Conservation (phyloP, 176 grass and related monocot species). For the Oryza glaberrima region DNA sequence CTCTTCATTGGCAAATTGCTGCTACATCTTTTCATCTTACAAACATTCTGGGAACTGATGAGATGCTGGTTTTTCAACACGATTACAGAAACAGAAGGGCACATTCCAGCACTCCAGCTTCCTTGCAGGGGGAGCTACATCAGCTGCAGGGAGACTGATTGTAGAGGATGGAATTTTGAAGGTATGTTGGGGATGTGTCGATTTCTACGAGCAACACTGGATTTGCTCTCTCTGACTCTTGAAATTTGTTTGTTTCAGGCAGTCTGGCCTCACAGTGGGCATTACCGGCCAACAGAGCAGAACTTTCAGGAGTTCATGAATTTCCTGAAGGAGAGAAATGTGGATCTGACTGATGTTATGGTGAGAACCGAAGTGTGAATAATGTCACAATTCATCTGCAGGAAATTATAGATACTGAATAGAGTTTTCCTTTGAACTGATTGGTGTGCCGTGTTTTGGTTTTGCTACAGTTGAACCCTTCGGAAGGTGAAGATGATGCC, state of each 20-base stretch:
- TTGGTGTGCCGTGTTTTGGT: not conserved
- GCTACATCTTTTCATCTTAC: not conserved
- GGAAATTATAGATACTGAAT: not conserved
- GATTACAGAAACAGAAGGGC: conserved; percentile 65
- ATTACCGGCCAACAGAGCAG: conserved; percentile 69
- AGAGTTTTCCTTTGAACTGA: not conserved
- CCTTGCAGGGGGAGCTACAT: conserved; percentile 78
- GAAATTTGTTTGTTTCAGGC: conserved; percentile 40
- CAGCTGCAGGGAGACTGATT: conserved; percentile 68
- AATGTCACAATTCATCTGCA: not conserved
- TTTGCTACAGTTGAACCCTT: conserved; percentile 30
- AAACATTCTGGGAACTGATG: not conserved
- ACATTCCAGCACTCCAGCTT: conserved; percentile 88
- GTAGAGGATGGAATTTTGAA: conserved; percentile 66
- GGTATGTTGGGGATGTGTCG: conserved; percentile 22
- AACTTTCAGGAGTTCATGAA: conserved; percentile 74
- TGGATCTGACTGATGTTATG: conserved; percentile 58
- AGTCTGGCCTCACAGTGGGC: conserved; percentile 76
- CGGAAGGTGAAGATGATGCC: conserved; percentile 37
- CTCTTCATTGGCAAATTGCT: not conserved
- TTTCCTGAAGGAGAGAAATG: conserved; percentile 60
- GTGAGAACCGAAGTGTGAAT: conserved; percentile 12
- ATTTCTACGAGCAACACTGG: not conserved
- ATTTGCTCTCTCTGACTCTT: not conserved
- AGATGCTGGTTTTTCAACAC: not conserved